phyloP scores from a whole-genome alignment of 257 asterid species.

The Solanum lycopersicoides region DNA sequence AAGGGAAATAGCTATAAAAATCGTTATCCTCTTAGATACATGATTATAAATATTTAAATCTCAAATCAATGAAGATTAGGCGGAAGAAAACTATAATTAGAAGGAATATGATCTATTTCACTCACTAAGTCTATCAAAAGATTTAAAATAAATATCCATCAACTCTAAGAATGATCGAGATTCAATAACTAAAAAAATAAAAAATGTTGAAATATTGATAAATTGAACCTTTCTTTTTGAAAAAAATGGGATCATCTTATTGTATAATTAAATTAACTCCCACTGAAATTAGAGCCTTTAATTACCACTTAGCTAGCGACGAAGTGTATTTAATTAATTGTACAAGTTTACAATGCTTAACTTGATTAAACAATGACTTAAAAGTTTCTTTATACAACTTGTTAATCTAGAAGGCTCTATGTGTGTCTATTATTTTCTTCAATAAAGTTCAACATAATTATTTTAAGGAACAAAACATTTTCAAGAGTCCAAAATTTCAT shows the following conservation, averaged over 20 bases:
- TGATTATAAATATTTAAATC: neutral
- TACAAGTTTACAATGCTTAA: neutral
- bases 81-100: neutral
- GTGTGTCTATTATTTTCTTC: neutral
- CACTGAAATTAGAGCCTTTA: neutral
- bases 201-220: too few relatives aligned
- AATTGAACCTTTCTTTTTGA: neutral
- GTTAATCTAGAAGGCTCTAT: neutral
- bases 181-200: too few relatives aligned
- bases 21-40: neutral
- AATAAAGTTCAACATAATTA: neutral
- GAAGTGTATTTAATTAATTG: neutral
- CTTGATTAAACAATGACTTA: neutral
- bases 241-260: neutral
- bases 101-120: neutral
- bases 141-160: neutral
- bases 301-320: neutral
- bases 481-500: neutral
- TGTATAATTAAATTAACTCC: neutral
- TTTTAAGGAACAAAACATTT: neutral
- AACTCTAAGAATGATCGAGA: neutral
- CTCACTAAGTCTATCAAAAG: neutral
- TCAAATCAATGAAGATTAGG: neutral
- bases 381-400: neutral
- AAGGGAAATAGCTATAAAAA: neutral